Percentiles rank a stretch among this genome's conserved stretches.
phyloP scores from a whole-genome alignment of 1,284 basidiomycete genomes.

The Rhodotorula sp. region DNA sequence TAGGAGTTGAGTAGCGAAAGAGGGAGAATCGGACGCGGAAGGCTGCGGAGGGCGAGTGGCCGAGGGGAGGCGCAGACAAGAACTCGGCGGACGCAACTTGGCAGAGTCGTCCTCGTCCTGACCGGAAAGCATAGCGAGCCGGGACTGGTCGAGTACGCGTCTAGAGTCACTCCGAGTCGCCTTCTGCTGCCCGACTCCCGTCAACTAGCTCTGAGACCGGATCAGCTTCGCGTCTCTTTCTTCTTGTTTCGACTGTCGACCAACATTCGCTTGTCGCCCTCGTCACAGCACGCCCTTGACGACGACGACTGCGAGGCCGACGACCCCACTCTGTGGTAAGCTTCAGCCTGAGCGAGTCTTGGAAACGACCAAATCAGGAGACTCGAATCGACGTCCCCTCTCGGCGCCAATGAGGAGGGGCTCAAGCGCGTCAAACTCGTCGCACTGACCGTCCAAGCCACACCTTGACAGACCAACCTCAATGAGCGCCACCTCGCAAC shows the following conservation, averaged over 20 bases:
- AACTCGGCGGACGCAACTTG: not conserved
- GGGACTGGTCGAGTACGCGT: no score
- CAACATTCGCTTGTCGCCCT: not conserved
- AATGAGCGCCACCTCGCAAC: not conserved
- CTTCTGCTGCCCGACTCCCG: no score
- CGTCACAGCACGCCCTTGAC: no score
- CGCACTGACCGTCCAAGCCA: not conserved
- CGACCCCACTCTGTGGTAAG: no score
- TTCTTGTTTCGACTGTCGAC: not conserved
- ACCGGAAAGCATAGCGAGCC: no score
- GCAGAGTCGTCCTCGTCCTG: no score
- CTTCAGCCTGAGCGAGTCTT: no score
- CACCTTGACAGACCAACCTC: not conserved
- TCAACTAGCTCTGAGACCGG: no score
- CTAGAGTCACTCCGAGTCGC: no score
- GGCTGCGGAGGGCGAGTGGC: not conserved
- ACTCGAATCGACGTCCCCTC: no score
- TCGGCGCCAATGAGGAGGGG: not conserved
- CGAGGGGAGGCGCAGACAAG: not conserved
- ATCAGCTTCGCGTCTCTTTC: not conserved
- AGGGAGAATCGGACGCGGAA: not conserved
- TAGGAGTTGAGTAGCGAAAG: not conserved
- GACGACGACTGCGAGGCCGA: no score
- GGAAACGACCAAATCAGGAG: no score
- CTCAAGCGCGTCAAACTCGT: not conserved